phyloP scores from a whole-genome alignment of 805 yeast species.

The Lachancea meyersii region DNA sequence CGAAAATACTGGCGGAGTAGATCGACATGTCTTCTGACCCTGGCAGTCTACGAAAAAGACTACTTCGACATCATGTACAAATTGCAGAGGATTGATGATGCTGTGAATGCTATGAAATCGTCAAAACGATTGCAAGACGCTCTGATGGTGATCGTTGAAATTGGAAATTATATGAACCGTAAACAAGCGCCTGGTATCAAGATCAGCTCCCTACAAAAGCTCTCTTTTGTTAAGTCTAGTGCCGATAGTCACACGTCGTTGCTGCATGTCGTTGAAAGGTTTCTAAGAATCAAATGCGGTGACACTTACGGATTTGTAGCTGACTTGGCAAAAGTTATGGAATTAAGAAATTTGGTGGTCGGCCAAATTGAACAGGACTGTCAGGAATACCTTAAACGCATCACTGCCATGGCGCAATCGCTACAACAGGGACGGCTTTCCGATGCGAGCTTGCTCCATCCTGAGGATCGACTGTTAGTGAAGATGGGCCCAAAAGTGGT shows the following conservation, averaged over 20 bases:
- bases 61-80: constrained; percentile 54
- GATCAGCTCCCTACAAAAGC: constrained; percentile 59
- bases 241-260: constrained; percentile 63
- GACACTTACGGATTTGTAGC: constrained; percentile 55
- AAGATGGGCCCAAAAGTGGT: constrained; percentile 49
- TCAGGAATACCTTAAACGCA: constrained; percentile 44
- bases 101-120: constrained; percentile 45
- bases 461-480: constrained; percentile 53
- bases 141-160: constrained; percentile 58
- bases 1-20: constrained; percentile 68
- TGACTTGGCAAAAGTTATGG: constrained; percentile 48
- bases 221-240: constrained; percentile 62
- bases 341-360: constrained; percentile 54
- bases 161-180: constrained; percentile 79
- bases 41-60: constrained; percentile 57
- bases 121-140: constrained; percentile 52
- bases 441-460: constrained; percentile 56
- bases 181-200: constrained; percentile 68
- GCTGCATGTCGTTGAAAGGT: constrained; percentile 67
- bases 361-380: constrained; percentile 59
- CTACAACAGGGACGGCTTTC: constrained; percentile 60
- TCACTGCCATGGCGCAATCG: constrained; percentile 47
- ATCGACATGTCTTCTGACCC: constrained; percentile 52
- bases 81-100: constrained; percentile 52
- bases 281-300: constrained; percentile 59